phyloP scores from a whole-genome alignment of 2,329 filamentous ascomycete genomes.

The Fusarium sp. region DNA sequence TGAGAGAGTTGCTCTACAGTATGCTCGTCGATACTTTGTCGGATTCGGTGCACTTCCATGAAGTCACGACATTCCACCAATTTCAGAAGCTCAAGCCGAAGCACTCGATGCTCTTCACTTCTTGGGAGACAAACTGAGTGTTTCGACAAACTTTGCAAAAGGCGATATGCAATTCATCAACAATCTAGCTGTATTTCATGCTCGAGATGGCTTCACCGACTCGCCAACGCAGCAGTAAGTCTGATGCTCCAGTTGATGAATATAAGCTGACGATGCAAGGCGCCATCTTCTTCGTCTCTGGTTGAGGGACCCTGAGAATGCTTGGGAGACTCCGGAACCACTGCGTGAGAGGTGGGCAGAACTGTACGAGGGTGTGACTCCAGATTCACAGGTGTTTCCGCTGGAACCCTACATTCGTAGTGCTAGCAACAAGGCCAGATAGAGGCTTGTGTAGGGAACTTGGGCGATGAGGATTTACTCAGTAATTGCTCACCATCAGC shows the following conservation, averaged over 20 bases:
- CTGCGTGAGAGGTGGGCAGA: slow-evolving; percentile 19
- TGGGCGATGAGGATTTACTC: rapidly evolving
- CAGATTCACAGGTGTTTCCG: slow-evolving; percentile 20
- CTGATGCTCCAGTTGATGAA: rapidly evolving
- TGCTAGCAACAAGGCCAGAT: slow-evolving; percentile 18
- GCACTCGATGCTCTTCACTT: slow-evolving; percentile 61
- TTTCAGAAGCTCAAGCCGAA: slow-evolving; percentile 61
- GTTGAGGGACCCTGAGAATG: slow-evolving; percentile 57
- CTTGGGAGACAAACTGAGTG: slow-evolving; percentile 54
- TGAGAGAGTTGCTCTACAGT: slow-evolving; percentile 13
- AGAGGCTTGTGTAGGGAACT: neutral
- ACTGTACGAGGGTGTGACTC: slow-evolving; percentile 12
- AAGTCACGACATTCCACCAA: slow-evolving; percentile 62
- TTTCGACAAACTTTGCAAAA: slow-evolving; percentile 55
- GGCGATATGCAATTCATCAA: slow-evolving; percentile 65
- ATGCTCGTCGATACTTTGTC: slow-evolving; percentile 31
- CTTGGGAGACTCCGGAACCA: slow-evolving; percentile 49
- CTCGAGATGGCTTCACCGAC: slow-evolving; percentile 55
- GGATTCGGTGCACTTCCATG: slow-evolving; percentile 51
- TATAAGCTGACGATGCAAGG: slow-evolving; percentile 4
- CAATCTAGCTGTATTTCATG: slow-evolving; percentile 63
- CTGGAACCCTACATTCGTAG: slow-evolving; percentile 28
- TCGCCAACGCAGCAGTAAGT: slow-evolving; percentile 26
- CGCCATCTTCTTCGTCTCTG: slow-evolving; percentile 59
- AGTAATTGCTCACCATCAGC: rapidly evolving